phyloP scores from a whole-genome alignment of 495 filamentous ascomycete genomes.

The Letharia lupina region DNA sequence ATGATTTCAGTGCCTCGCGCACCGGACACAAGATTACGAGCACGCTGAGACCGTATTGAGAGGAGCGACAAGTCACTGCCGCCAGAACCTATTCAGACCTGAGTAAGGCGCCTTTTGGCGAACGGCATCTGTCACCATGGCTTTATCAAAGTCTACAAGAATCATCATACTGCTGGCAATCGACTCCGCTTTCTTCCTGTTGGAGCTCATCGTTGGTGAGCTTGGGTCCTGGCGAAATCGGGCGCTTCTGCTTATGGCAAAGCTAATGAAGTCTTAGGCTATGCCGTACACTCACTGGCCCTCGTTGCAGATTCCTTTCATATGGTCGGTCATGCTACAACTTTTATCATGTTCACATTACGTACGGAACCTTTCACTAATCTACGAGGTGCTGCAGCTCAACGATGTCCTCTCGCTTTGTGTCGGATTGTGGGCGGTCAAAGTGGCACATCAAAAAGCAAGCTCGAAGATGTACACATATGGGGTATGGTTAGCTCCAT shows the following conservation, averaged over 20 bases:
- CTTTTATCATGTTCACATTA: background rate
- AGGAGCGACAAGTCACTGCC: background rate
- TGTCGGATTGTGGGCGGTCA: constrained; percentile 93
- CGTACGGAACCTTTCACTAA: background rate
- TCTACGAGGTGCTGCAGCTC: constrained; percentile 41
- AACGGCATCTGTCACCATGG: constrained; percentile 46
- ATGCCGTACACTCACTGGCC: constrained; percentile 80
- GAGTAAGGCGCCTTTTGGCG: background rate
- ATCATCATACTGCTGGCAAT: constrained; percentile 89
- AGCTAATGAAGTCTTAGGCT: constrained; percentile 42
- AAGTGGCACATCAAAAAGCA: constrained; percentile 65
- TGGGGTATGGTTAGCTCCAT: constrained; percentile 52
- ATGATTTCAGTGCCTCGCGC: background rate
- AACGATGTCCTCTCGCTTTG: constrained; percentile 93
- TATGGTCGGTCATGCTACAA: constrained; percentile 52
- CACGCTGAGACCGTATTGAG: constrained; percentile 4
- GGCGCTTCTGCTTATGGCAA: background rate
- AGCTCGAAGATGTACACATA: constrained; percentile 87
- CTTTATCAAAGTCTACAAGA: constrained; percentile 82
- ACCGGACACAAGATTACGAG: background rate
- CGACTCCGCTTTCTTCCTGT: constrained; percentile 78
- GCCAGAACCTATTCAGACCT: background rate
- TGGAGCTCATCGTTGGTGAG: constrained; percentile 73
- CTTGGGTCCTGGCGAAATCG: background rate
- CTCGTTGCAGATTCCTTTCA: constrained; percentile 96